phyloP scores from a whole-genome alignment of 768 basidiomycete genomes.

The Rhizopogon vinicolor region DNA sequence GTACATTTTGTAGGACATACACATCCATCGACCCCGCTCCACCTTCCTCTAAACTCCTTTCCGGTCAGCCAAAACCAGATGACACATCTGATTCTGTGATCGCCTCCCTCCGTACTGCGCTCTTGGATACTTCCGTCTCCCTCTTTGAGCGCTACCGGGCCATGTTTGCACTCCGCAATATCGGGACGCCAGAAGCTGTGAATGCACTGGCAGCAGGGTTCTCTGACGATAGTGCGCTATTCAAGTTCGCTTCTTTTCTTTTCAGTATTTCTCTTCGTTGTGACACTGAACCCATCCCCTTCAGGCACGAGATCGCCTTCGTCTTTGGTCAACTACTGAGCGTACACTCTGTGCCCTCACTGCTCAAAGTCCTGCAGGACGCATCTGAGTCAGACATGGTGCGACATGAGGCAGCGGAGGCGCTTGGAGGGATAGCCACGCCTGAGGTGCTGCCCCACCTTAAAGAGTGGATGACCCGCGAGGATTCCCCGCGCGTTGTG shows the following conservation, averaged over 20 bases:
- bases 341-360: constrained; percentile 79
- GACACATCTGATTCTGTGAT: constrained; percentile 47
- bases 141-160: constrained; percentile 95
- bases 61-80: constrained; percentile 48
- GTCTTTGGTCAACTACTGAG: constrained; percentile 96
- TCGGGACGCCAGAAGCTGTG: constrained; percentile 81
- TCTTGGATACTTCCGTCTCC: constrained; percentile 63
- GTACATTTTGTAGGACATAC: constrained; percentile 45
- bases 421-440: constrained; percentile 94
- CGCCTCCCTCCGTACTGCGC: constrained; percentile 47
- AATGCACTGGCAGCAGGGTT: constrained; percentile 92
- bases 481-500: constrained; percentile 84
- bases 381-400: constrained; percentile 89
- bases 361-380: constrained; percentile 75
- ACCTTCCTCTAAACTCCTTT: constrained; percentile 59
- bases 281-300: background rate
- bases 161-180: constrained; percentile 96
- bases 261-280: background rate
- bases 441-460: constrained; percentile 87
- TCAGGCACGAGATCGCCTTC: constrained; percentile 96
- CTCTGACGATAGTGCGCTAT: constrained; percentile 81
- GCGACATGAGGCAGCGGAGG: constrained; percentile 97
- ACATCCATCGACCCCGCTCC: constrained; percentile 91
- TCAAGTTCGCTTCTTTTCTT: constrained; percentile 61
- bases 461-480: constrained; percentile 75